Evolutionary conservation across 2,329 filamentous ascomycete species (phyloP).

Genomic region (Colletotrichum incanum): DNA sequence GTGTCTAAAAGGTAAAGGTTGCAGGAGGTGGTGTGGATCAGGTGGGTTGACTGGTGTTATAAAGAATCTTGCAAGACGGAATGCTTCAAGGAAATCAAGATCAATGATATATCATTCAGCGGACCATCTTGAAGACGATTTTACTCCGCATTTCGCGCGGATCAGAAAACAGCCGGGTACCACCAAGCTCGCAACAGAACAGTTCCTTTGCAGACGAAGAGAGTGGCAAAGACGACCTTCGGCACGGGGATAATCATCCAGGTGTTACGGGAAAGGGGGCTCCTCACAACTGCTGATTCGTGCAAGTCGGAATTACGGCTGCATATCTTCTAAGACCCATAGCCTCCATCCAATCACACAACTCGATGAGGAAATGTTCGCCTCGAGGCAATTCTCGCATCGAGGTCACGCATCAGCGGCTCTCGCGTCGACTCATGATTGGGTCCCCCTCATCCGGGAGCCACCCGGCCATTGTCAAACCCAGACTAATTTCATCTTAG

Average conservation of each 20-base stretch:
- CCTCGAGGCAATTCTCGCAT: slow-evolving; percentile 22
- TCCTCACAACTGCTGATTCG: neutral
- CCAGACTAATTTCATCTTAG: neutral
- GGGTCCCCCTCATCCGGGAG: slow-evolving; percentile 23
- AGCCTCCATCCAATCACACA: neutral
- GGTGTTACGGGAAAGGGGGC: neutral
- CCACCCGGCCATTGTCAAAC: slow-evolving; percentile 8
- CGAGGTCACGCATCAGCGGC: slow-evolving; percentile 1
- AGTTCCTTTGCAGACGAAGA: neutral
- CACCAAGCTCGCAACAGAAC: neutral
- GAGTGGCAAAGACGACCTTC: neutral
- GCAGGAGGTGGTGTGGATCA: neutral
- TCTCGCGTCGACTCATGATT: neutral
- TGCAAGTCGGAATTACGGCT: neutral
- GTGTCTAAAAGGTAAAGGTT: neutral
- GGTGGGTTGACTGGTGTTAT: neutral
- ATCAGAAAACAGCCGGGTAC: neutral
- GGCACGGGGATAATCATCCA: neutral
- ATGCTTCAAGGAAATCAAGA: neutral
- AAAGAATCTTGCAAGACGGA: neutral
- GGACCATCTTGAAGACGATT: neutral
- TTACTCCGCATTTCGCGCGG: neutral
- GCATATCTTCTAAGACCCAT: neutral
- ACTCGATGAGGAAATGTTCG: neutral
- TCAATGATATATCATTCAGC: slow-evolving; percentile 20